Percentiles rank a stretch among this genome's conserved stretches.
Conservation (phyloP, 176 grass and related monocot genomes). For the Hsuehochloa calcarea region DNA sequence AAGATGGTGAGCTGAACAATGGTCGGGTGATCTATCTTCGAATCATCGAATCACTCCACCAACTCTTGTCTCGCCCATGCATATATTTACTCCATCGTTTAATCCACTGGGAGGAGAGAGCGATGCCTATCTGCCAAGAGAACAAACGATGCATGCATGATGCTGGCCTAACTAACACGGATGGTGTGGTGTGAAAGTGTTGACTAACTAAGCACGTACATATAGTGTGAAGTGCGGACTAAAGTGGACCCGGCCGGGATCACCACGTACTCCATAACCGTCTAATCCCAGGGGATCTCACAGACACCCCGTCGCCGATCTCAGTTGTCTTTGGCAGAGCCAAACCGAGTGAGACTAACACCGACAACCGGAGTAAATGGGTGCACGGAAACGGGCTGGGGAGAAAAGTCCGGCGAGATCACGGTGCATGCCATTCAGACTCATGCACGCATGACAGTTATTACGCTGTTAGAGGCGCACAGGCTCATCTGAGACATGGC, state of each 20-base stretch:
- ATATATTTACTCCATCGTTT: not conserved
- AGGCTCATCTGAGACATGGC: not conserved
- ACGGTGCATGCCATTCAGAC: not conserved
- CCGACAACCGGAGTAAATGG: not conserved
- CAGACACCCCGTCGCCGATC: not conserved
- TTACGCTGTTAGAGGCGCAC: not conserved
- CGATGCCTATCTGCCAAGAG: slow-evolving; percentile 10
- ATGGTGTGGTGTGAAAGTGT: not conserved
- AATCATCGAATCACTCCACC: not conserved
- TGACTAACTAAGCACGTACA: not conserved
- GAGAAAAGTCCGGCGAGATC: not conserved
- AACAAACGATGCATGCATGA: not conserved
- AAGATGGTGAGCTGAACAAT: slow-evolving; percentile 2
- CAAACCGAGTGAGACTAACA: not conserved
- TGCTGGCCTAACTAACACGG: not conserved
- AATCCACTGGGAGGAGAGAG: not conserved
- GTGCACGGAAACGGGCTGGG: not conserved
- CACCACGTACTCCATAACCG: not conserved
- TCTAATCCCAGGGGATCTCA: not conserved
- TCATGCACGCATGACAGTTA: not conserved
- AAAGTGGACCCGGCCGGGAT: not conserved
- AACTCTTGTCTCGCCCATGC: not conserved
- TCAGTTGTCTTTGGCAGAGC: not conserved
- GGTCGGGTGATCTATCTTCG: not conserved
- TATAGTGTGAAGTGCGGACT: not conserved